These are phyloP conservation scores for Vigna radiata DNA, from an alignment of 306 rosid species.

Conservation along the genomic window DNA sequence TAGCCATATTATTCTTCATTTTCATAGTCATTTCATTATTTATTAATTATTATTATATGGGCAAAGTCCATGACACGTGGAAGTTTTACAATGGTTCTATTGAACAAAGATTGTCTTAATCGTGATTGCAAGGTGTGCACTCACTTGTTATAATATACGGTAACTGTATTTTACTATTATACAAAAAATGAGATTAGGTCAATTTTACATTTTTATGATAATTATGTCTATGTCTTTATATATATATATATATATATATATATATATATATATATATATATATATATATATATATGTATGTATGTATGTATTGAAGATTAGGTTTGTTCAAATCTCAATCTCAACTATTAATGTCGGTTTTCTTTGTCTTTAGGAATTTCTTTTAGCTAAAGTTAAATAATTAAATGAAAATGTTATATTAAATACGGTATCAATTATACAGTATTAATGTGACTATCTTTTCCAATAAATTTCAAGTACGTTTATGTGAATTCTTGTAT, in stretches of 20 bases:
- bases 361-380: not conserved
- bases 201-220: not conserved
- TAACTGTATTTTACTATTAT: not conserved
- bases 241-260: too few relatives aligned
- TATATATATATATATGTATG: too few relatives aligned
- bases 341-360: not conserved
- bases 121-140: not conserved
- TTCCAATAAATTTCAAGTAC: not conserved
- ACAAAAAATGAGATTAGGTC: not conserved
- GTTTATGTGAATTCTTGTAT: not conserved
- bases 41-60: conserved; percentile 9
- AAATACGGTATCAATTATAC: not conserved
- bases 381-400: not conserved
- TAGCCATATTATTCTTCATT: not conserved
- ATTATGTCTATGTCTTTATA: not conserved
- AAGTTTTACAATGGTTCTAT: not conserved
- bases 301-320: not conserved
- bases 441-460: not conserved
- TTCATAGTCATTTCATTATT: not conserved
- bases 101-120: not conserved
- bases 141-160: too few relatives aligned
- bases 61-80: conserved; percentile 34
- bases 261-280: too few relatives aligned
- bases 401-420: not conserved
- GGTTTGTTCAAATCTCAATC: not conserved